Conservation (phyloP, 768 basidiomycete genomes). For the Hortiboletus campestris region DNA sequence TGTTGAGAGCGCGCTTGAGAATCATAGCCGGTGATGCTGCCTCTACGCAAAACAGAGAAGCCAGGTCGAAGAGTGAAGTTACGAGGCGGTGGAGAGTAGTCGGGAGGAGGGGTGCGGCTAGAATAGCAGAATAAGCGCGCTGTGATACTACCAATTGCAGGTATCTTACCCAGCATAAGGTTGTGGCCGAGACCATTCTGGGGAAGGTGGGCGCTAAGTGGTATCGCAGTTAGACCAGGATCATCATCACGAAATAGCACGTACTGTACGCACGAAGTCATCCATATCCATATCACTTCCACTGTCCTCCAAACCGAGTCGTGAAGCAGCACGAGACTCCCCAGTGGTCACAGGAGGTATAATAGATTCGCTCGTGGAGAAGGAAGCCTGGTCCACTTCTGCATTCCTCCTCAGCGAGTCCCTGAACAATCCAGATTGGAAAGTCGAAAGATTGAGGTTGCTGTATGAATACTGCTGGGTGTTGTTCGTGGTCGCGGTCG, state of each 20-base stretch:
- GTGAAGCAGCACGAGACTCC: conserved; percentile 14
- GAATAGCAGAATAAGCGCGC: conserved; percentile 1
- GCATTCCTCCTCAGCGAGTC: conserved; percentile 31
- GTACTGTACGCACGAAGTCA: conserved; percentile 14
- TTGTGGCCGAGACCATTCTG: conserved; percentile 25
- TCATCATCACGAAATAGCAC: background rate
- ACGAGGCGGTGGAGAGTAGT: conserved; percentile 19
- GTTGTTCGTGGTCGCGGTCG: conserved; percentile 7
- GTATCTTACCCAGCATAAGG: conserved; percentile 26
- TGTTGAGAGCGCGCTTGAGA: conserved; percentile 8
- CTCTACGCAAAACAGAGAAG: conserved; percentile 17
- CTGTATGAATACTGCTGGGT: conserved; percentile 27
- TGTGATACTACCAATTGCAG: background rate
- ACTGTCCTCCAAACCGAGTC: conserved; percentile 22
- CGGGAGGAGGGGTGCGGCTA: conserved; percentile 27
- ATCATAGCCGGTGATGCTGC: conserved; percentile 1
- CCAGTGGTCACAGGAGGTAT: background rate
- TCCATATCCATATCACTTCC: conserved; percentile 30
- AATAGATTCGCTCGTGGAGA: conserved; percentile 6
- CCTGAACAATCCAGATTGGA: conserved; percentile 33
- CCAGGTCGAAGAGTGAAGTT: conserved; percentile 15
- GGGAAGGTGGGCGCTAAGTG: conserved; percentile 24
- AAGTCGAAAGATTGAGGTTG: conserved; percentile 31
- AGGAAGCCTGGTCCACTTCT: conserved; percentile 22
- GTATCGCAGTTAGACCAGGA: conserved; percentile 1